A percentile compares a stretch with the other conserved stretches of the same genome.
These are phyloP conservation scores for Trametes meyenii DNA, from an alignment of 768 basidiomycete genomes.

Conservation along the genomic window DNA sequence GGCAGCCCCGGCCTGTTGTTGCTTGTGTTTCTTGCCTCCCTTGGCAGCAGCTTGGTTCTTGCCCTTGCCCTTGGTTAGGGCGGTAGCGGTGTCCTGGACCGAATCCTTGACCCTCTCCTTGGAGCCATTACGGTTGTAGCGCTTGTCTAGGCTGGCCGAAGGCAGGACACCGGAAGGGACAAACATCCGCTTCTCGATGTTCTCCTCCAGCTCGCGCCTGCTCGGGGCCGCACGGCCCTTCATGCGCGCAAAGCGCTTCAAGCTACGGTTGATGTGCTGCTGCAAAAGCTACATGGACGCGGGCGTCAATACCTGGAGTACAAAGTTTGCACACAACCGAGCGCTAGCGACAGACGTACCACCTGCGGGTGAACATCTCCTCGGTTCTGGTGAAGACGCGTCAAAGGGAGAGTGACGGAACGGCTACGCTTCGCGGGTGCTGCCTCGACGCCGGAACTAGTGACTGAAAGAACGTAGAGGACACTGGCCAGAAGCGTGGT, in stretches of 20 bases:
- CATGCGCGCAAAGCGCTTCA: conserved; percentile 70
- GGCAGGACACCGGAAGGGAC: conserved; percentile 37
- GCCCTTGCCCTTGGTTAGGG: conserved; percentile 15
- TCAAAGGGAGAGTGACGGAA: conserved; percentile 47
- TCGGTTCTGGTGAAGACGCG: conserved; percentile 36
- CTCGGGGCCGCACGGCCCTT: conserved; percentile 57
- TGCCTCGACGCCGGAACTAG: conserved; percentile 46
- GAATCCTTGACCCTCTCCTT: conserved; percentile 6
- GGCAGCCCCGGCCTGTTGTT: conserved; percentile 10
- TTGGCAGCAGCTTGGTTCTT: conserved; percentile 2
- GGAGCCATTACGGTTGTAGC: conserved; percentile 23
- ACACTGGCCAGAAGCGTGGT: conserved; percentile 56
- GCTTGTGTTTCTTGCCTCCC: not conserved
- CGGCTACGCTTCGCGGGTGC: conserved; percentile 40
- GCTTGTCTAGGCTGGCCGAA: conserved; percentile 14
- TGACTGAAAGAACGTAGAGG: conserved; percentile 44
- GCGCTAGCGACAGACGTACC: conserved; percentile 34
- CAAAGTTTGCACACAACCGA: not conserved
- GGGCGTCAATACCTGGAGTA: not conserved
- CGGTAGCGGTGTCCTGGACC: not conserved
- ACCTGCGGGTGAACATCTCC: conserved; percentile 46
- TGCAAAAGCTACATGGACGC: conserved; percentile 53
- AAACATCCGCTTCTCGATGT: conserved; percentile 46
- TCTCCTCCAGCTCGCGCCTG: conserved; percentile 47
- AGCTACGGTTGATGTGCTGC: conserved; percentile 68